Evolutionary conservation across 2,329 filamentous ascomycete genomes (phyloP).

Genomic region (Alternaria sp.): DNA sequence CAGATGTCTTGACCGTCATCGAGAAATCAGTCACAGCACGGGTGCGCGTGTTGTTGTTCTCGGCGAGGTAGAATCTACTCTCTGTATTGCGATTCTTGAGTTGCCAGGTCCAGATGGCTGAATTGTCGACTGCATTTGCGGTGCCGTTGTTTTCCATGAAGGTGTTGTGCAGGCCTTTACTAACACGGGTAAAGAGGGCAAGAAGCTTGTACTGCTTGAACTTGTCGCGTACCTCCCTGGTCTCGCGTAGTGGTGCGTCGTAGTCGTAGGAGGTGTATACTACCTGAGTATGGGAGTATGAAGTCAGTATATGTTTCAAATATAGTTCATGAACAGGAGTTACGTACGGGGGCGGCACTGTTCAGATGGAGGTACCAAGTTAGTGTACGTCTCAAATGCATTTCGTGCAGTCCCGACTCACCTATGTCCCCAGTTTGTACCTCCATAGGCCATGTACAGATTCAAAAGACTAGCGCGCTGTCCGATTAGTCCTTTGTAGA

Average conservation of each 20-base stretch:
- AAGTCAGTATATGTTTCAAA: background rate
- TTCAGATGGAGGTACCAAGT: background rate
- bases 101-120: slow-evolving; percentile 61
- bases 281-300: slow-evolving; percentile 14
- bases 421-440: background rate
- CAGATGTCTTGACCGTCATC: slow-evolving; percentile 59
- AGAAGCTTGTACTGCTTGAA: slow-evolving; percentile 65
- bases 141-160: slow-evolving; percentile 66
- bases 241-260: slow-evolving; percentile 63
- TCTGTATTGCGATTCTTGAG: slow-evolving; percentile 61
- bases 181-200: slow-evolving; percentile 63
- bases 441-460: slow-evolving; percentile 58
- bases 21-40: slow-evolving; percentile 57
- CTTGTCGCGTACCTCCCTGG: slow-evolving; percentile 62
- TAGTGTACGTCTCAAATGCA: background rate
- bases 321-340: background rate
- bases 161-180: slow-evolving; percentile 61
- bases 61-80: slow-evolving; percentile 62
- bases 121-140: slow-evolving; percentile 53
- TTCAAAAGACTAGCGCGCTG: slow-evolving; percentile 60
- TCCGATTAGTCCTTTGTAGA: slow-evolving; percentile 65
- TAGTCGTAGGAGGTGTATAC: slow-evolving; percentile 61
- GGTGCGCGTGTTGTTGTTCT: slow-evolving; percentile 59
- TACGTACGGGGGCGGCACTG: background rate
- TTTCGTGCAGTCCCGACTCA: background rate